These are phyloP conservation scores for Stephania japonica DNA, from an alignment of 164 flowering plant genomes.

Conservation along the genomic window DNA sequence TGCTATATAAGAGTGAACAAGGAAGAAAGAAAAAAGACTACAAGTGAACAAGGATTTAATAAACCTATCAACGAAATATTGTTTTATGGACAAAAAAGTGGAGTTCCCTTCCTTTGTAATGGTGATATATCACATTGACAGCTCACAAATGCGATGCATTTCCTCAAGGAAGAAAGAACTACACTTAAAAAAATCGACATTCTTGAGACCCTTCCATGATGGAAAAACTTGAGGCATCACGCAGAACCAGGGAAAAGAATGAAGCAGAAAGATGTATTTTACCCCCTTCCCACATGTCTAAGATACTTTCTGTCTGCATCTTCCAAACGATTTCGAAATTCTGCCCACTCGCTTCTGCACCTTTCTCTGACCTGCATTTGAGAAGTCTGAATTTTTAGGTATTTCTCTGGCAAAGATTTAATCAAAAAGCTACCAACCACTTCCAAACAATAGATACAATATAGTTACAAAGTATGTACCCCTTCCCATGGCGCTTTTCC, in stretches of 20 bases:
- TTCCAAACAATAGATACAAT: not conserved
- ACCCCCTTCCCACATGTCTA: conserved; percentile 29
- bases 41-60: not conserved
- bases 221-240: not conserved
- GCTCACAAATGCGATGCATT: not conserved
- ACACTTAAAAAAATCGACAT: conserved; percentile 15
- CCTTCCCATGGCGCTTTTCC: conserved; percentile 95
- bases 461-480: conserved; percentile 38
- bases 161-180: conserved; percentile 13
- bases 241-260: not conserved
- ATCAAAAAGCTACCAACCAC: not conserved
- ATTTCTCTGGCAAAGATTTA: not conserved
- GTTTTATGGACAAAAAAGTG: conserved; percentile 26
- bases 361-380: conserved; percentile 67
- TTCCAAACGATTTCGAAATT: conserved; percentile 62
- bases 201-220: not conserved
- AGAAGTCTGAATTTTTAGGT: too few relatives aligned
- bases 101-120: conserved; percentile 11
- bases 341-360: conserved; percentile 78
- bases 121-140: not conserved
- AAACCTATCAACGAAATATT: conserved; percentile 2
- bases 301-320: conserved; percentile 62
- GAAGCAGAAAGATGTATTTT: not conserved
- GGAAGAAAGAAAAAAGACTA: not conserved
- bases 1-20: not conserved